Evolutionary conservation across 331 rosid species (phyloP).

Genomic region (Acacia concinna): DNA sequence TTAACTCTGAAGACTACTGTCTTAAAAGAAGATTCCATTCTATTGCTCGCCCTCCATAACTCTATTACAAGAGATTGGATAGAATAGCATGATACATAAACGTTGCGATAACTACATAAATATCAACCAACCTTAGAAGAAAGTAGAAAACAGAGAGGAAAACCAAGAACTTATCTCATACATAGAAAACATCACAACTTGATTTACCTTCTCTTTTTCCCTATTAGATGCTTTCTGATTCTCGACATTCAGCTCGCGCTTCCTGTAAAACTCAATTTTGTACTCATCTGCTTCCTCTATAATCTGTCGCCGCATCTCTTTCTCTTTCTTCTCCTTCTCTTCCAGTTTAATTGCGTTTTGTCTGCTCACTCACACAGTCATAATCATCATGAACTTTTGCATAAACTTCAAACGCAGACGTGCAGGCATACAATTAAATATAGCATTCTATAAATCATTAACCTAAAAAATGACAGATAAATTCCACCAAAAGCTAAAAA

Average conservation of each 20-base stretch:
- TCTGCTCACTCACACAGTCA: constrained; percentile 35
- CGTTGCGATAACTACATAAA: not conserved
- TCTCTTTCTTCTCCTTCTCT: constrained; percentile 62
- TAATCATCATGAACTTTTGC: not conserved
- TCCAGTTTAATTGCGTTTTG: constrained; percentile 50
- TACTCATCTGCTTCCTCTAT: constrained; percentile 57
- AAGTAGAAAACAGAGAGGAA: not conserved
- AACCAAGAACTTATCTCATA: not conserved
- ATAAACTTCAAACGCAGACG: not conserved
- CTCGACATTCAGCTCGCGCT: constrained; percentile 41
- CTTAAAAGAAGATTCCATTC: not conserved
- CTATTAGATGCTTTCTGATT: constrained; percentile 48
- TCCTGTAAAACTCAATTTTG: constrained; percentile 51
- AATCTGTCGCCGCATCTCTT: constrained; percentile 49
- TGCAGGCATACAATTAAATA: not conserved
- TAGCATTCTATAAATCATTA: not conserved
- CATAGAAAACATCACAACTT: not conserved
- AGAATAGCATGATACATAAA: not conserved
- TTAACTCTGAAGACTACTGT: not conserved
- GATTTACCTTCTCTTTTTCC: constrained; percentile 58
- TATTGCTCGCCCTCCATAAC: not conserved
- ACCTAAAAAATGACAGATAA: not conserved
- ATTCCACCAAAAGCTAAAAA: not conserved
- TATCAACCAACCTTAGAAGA: not conserved
- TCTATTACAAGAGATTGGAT: not conserved